These are phyloP conservation scores for Macrocybe sp. DNA, from an alignment of 1,284 basidiomycete species.

Conservation along the genomic window DNA sequence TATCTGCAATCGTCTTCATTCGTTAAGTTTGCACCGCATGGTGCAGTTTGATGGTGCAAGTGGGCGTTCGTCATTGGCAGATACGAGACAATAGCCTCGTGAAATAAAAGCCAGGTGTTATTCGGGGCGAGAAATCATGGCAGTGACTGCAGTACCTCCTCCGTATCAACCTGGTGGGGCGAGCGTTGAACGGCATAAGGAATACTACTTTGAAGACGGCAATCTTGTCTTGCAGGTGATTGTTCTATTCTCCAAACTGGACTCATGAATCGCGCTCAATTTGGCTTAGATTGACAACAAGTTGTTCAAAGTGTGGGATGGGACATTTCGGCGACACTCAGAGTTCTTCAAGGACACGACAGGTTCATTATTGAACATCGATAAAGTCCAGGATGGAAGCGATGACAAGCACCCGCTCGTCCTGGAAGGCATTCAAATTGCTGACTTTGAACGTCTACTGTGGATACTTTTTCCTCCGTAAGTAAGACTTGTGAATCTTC, in stretches of 20 bases:
- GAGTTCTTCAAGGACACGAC: background rate
- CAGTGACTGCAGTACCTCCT: background rate
- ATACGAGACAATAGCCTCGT: no score
- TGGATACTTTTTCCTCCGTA: constrained; percentile 14
- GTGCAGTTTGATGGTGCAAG: no score
- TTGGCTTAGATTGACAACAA: no score
- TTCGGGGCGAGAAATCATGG: background rate
- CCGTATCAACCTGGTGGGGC: constrained; percentile 1
- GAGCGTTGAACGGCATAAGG: background rate
- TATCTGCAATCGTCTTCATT: no score
- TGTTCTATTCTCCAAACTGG: no score
- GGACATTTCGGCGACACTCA: no score
- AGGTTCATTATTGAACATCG: constrained; percentile 1
- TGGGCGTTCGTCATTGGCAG: no score
- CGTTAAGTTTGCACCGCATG: no score
- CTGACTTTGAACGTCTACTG: constrained; percentile 13
- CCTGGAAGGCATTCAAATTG: constrained; percentile 8
- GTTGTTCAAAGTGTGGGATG: constrained; percentile 7
- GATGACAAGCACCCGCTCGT: constrained; percentile 9
- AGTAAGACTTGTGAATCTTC: background rate
- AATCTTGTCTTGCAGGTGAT: constrained; percentile 6
- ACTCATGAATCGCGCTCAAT: no score
- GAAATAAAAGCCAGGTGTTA: background rate
- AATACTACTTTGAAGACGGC: constrained; percentile 7
- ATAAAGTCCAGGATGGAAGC: constrained; percentile 1